These are phyloP conservation scores for Aspergillus affinis DNA, from an alignment of 495 filamentous ascomycete genomes.

Conservation along the genomic window DNA sequence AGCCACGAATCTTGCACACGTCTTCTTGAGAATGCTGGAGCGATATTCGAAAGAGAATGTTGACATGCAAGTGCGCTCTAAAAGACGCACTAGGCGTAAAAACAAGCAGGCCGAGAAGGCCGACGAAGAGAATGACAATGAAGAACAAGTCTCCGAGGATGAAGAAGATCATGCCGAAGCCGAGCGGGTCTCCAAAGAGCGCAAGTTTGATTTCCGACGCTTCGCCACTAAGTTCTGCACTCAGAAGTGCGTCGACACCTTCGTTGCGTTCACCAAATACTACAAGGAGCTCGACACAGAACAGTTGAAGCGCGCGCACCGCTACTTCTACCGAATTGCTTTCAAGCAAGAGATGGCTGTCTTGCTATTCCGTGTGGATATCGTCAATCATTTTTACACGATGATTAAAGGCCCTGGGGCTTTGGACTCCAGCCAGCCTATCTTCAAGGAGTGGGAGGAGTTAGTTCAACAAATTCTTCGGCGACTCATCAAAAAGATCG, in stretches of 20 bases:
- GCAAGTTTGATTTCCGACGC: conserved; percentile 90
- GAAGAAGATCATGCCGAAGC: conserved; percentile 70
- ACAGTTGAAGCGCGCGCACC: conserved; percentile 90
- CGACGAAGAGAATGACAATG: conserved; percentile 39
- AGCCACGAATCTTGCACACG: conserved; percentile 85
- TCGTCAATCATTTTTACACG: conserved; percentile 80
- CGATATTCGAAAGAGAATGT: conserved; percentile 91
- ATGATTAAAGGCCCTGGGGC: conserved; percentile 91
- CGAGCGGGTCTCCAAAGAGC: conserved; percentile 68
- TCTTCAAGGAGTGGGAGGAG: conserved; percentile 90
- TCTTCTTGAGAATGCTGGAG: conserved; percentile 90
- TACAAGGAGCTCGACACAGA: conserved; percentile 77
- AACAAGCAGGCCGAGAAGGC: conserved; percentile 55
- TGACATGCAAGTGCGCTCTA: conserved; percentile 87
- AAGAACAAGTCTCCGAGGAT: conserved; percentile 62
- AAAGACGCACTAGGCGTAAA: conserved; percentile 64
- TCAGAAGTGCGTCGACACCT: conserved; percentile 86
- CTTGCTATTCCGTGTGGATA: conserved; percentile 86
- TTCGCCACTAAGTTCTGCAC: conserved; percentile 79
- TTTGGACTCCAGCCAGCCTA: conserved; percentile 59
- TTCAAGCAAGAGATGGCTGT: conserved; percentile 92
- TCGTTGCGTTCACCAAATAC: conserved; percentile 73
- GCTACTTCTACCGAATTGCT: conserved; percentile 90
- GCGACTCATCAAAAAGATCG: conserved; percentile 72
- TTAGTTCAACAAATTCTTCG: conserved; percentile 78